These are phyloP conservation scores for Scutellaria baicalensis DNA, from an alignment of 257 asterid genomes.

Conservation along the genomic window DNA sequence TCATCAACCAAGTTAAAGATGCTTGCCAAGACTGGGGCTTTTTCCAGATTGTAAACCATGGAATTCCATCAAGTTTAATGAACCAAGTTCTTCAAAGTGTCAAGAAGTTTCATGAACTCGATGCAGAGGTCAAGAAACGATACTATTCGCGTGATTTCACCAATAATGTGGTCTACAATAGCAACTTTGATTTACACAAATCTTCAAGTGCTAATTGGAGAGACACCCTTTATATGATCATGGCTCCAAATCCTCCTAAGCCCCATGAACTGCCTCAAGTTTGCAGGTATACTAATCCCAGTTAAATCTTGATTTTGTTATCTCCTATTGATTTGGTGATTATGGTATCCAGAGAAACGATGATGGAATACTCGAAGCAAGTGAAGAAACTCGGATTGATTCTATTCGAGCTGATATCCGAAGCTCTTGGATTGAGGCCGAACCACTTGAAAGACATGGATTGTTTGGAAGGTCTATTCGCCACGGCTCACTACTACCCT, in stretches of 20 bases:
- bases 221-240: conserved; percentile 16
- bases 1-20: neutral
- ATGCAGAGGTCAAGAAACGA: conserved; percentile 22
- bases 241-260: conserved; percentile 23
- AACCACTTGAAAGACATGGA: conserved; percentile 17
- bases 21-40: conserved; percentile 17
- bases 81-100: conserved; percentile 16
- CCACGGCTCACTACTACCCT: conserved; percentile 31
- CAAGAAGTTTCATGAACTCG: conserved; percentile 22
- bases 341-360: conserved; percentile 12
- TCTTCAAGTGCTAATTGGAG: conserved; percentile 30
- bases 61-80: conserved; percentile 2
- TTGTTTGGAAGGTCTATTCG: conserved; percentile 20
- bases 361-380: conserved; percentile 25
- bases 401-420: conserved; percentile 26
- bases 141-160: conserved; percentile 20
- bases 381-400: conserved; percentile 14
- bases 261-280: conserved; percentile 29
- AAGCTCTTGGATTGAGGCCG: conserved; percentile 25
- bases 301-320: neutral
- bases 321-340: too few relatives aligned
- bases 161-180: conserved; percentile 14
- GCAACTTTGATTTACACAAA: conserved; percentile 26
- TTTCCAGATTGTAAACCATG: conserved; percentile 18
- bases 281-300: conserved; percentile 19